Percentiles rank a stretch among this genome's conserved stretches.
phyloP scores from a whole-genome alignment of 805 yeast species.

The Candida montana region DNA sequence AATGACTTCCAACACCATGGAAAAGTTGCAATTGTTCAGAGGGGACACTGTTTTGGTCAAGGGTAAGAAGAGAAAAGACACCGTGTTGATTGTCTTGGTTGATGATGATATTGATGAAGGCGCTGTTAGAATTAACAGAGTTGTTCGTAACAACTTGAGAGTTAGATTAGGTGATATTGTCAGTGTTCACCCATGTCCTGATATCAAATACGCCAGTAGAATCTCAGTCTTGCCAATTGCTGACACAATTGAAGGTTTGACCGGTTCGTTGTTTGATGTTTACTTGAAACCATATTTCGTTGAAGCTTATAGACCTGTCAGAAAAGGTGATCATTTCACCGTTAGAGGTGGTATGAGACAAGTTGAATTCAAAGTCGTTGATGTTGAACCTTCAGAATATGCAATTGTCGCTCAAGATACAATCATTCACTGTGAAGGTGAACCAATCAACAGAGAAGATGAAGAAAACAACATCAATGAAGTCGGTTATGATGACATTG shows the following conservation, averaged over 20 bases:
- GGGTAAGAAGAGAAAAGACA: slow-evolving; percentile 97
- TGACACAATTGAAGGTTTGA: slow-evolving; percentile 95
- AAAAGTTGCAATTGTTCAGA: slow-evolving; percentile 85
- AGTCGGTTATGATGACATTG: slow-evolving; percentile 98
- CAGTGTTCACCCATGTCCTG: slow-evolving; percentile 92
- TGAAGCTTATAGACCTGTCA: slow-evolving; percentile 97
- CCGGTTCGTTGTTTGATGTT: slow-evolving; percentile 94
- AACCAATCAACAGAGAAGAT: slow-evolving; percentile 96
- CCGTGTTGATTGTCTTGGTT: slow-evolving; percentile 90
- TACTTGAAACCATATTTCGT: slow-evolving; percentile 97
- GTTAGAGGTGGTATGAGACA: slow-evolving; percentile 99
- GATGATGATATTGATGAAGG: slow-evolving; percentile 98
- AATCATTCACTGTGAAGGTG: slow-evolving; percentile 97
- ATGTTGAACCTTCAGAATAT: slow-evolving; percentile 94
- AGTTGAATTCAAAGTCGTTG: slow-evolving; percentile 97
- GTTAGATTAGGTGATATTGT: slow-evolving; percentile 92
- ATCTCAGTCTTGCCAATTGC: slow-evolving; percentile 95
- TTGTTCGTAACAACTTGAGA: slow-evolving; percentile 90
- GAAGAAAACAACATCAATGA: slow-evolving; percentile 95
- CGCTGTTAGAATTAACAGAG: slow-evolving; percentile 88
- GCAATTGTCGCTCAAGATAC: slow-evolving; percentile 99
- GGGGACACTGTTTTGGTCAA: slow-evolving; percentile 97
- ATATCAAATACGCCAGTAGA: slow-evolving; percentile 93
- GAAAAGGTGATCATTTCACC: slow-evolving; percentile 93
- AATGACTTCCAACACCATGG: slow-evolving; percentile 94